These are phyloP conservation scores for Epichloe sp. DNA, from an alignment of 2,329 filamentous ascomycete genomes.

Conservation along the genomic window DNA sequence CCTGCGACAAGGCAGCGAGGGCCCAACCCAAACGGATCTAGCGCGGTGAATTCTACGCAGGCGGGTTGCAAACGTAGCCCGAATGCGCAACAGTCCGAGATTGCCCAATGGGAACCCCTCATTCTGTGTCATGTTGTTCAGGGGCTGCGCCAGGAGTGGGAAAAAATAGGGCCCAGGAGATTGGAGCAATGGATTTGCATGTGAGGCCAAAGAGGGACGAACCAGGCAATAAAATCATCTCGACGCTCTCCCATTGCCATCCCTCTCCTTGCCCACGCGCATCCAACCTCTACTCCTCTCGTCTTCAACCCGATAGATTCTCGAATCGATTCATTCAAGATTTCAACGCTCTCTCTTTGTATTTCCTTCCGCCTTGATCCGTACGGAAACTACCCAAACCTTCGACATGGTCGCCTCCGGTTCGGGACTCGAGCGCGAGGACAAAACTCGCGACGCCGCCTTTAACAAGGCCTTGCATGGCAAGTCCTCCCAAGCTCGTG, in stretches of 20 bases:
- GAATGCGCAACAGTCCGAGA: background rate
- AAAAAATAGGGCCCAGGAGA: slow-evolving; percentile 4
- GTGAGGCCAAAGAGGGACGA: background rate
- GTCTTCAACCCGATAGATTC: background rate
- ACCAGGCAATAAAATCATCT: slow-evolving; percentile 4
- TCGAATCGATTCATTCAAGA: background rate
- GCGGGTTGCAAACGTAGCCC: background rate
- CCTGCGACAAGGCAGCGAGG: background rate
- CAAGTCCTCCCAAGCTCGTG: slow-evolving; percentile 51
- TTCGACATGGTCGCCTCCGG: slow-evolving; percentile 31
- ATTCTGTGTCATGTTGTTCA: background rate
- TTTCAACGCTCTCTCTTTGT: background rate
- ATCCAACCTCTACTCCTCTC: background rate
- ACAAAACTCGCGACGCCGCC: slow-evolving; percentile 73
- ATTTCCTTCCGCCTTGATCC: slow-evolving; percentile 3
- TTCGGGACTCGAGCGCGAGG: slow-evolving; percentile 58
- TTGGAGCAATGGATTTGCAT: slow-evolving; percentile 1
- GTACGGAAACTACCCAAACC: background rate
- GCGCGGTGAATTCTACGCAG: background rate
- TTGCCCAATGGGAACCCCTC: slow-evolving; percentile 6
- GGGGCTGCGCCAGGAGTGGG: slow-evolving; percentile 1
- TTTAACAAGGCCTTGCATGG: slow-evolving; percentile 87
- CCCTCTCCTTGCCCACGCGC: background rate
- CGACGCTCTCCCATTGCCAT: background rate
- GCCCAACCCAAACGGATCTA: no score